phyloP scores from a whole-genome alignment of 768 basidiomycete species.

The Lactarius sanguifluus region DNA sequence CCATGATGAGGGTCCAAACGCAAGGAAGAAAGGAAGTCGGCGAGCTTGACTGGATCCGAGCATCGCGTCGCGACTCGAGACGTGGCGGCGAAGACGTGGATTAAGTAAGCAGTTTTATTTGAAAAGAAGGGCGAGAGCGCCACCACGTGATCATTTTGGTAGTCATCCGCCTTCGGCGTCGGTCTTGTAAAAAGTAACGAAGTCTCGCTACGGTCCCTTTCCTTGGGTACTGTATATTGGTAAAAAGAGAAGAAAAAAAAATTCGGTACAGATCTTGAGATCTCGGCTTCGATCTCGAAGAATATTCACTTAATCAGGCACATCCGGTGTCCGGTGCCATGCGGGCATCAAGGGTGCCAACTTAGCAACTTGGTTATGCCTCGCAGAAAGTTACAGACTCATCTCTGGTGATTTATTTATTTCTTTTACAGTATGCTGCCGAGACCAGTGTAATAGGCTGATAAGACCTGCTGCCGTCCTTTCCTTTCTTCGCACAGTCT shows the following conservation, averaged over 20 bases:
- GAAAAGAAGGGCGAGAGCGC: constrained; percentile 11
- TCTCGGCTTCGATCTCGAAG: constrained; percentile 25
- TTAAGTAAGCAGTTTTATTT: constrained; percentile 18
- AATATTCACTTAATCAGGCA: constrained; percentile 27
- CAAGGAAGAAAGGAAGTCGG: constrained; percentile 22
- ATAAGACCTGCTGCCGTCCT: constrained; percentile 23
- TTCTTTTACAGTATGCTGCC: constrained; percentile 17
- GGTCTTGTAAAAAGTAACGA: constrained; percentile 16
- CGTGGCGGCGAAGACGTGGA: constrained; percentile 22
- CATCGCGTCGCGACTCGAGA: constrained; percentile 23
- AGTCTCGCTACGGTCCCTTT: constrained; percentile 7
- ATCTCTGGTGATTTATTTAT: constrained; percentile 16
- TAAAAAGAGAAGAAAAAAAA: constrained; percentile 8
- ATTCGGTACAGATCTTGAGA: constrained; percentile 14
- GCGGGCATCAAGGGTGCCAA: constrained; percentile 21
- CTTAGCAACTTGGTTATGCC: constrained; percentile 6
- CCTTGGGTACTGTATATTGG: background rate
- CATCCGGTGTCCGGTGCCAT: constrained; percentile 26
- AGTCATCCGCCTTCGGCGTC: constrained; percentile 21
- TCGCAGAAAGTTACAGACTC: constrained; percentile 20
- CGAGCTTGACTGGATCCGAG: constrained; percentile 20
- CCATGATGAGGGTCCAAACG: constrained; percentile 19
- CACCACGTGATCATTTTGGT: constrained; percentile 25
- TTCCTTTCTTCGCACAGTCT: constrained; percentile 18
- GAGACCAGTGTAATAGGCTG: constrained; percentile 24